Conservation (phyloP, 371 early-diverging fungal species). For the Nosema muscidifuracis region DNA sequence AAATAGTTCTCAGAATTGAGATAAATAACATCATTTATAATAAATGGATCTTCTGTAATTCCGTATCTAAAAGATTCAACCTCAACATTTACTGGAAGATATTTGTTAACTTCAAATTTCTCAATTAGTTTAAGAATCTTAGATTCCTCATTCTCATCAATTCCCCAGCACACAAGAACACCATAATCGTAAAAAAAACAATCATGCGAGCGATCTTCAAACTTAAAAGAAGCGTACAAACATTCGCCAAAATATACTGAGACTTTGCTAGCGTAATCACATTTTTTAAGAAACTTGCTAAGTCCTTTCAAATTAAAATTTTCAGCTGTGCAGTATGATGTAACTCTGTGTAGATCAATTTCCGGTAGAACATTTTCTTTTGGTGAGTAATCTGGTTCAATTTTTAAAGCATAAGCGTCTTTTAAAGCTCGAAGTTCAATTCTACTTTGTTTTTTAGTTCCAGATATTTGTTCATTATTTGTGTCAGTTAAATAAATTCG, state of each 20-base stretch:
- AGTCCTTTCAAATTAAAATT: constrained; percentile 58
- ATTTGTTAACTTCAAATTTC: constrained; percentile 58
- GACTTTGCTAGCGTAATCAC: constrained; percentile 43
- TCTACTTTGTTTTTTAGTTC: constrained; percentile 48
- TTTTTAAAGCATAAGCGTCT: constrained; percentile 60
- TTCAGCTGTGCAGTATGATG: constrained; percentile 63
- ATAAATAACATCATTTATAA: constrained; percentile 63
- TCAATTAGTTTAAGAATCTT: constrained; percentile 53
- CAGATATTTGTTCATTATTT: constrained; percentile 28
- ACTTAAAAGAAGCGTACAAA: constrained; percentile 50
- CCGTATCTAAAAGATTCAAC: constrained; percentile 63
- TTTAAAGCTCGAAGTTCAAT: constrained; percentile 57
- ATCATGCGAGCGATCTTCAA: constrained; percentile 43
- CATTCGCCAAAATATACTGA: constrained; percentile 63
- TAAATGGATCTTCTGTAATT: constrained; percentile 58
- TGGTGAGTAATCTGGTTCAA: constrained; percentile 33
- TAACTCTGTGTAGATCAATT: constrained; percentile 54
- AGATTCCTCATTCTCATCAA: constrained; percentile 51
- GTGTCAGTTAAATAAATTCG: constrained; percentile 46
- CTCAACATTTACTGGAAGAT: constrained; percentile 51
- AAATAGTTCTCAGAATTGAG: constrained; percentile 59
- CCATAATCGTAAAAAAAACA: constrained; percentile 63
- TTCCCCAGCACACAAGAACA: constrained; percentile 63
- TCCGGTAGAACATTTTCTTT: constrained; percentile 40
- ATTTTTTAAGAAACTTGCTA: constrained; percentile 54